phyloP scores from a whole-genome alignment of 306 rosid species.

The Gillenia trifoliata region DNA sequence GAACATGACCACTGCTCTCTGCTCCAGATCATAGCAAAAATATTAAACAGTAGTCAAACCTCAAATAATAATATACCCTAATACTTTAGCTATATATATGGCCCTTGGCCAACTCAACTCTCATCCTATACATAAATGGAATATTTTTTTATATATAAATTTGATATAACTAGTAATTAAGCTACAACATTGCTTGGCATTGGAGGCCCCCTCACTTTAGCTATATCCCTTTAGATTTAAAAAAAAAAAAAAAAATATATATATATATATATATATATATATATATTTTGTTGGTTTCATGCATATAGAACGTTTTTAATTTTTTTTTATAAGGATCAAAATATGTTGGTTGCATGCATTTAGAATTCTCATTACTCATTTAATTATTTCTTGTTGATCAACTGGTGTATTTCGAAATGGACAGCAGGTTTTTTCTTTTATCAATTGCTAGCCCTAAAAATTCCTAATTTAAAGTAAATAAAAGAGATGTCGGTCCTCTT shows the following conservation, averaged over 20 bases:
- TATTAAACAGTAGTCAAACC: neutral
- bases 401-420: neutral
- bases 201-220: too few relatives aligned
- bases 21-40: neutral
- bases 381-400: neutral
- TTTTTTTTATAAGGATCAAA: neutral
- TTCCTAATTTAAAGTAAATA: neutral
- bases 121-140: neutral
- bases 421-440: too few relatives aligned
- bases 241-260: too few relatives aligned
- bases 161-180: too few relatives aligned
- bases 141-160: too few relatives aligned
- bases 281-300: too few relatives aligned
- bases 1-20: neutral
- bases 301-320: too few relatives aligned
- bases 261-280: too few relatives aligned
- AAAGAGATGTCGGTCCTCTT: too few relatives aligned
- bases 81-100: neutral
- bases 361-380: neutral
- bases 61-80: neutral
- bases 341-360: neutral
- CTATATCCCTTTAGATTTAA: too few relatives aligned
- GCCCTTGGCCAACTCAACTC: neutral
- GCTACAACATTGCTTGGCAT: neutral
- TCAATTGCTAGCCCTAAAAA: neutral